Conservation (phyloP, 2,329 filamentous ascomycete species). For the Cladosporium sp. region DNA sequence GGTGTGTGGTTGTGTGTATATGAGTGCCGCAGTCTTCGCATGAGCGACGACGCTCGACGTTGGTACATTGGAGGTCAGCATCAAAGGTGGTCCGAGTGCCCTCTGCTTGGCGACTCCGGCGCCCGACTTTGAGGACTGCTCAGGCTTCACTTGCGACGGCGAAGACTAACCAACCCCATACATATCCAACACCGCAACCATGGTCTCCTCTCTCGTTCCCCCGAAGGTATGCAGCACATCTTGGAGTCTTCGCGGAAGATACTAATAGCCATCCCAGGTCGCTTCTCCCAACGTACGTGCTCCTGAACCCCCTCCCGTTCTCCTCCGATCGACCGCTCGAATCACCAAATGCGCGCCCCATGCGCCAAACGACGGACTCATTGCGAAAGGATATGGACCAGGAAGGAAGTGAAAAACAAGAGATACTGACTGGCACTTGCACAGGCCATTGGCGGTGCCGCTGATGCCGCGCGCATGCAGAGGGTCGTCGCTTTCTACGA, state of each 20-base stretch:
- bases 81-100: constrained; percentile 13
- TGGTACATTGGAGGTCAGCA: constrained; percentile 13
- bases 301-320: constrained; percentile 14
- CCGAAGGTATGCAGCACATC: constrained; percentile 70
- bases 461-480: constrained; percentile 96
- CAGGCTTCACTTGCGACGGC: constrained; percentile 11
- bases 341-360: constrained; percentile 2
- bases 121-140: background rate
- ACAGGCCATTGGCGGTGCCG: constrained; percentile 88
- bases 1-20: constrained; percentile 14
- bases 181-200: constrained; percentile 23
- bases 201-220: constrained; percentile 86
- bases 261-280: constrained; percentile 50
- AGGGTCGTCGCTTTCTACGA: constrained; percentile 98
- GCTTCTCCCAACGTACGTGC: constrained; percentile 75
- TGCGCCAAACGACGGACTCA: background rate
- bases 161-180: constrained; percentile 4
- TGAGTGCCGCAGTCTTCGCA: constrained; percentile 6
- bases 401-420: background rate
- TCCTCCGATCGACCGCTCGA: constrained; percentile 7
- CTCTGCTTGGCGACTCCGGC: constrained; percentile 1
- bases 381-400: background rate
- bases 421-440: constrained; percentile 19
- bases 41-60: constrained; percentile 3
- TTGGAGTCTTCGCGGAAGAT: constrained; percentile 35